phyloP scores from a whole-genome alignment of 495 filamentous ascomycete genomes.

The Aspergillus incahuasiensis region DNA sequence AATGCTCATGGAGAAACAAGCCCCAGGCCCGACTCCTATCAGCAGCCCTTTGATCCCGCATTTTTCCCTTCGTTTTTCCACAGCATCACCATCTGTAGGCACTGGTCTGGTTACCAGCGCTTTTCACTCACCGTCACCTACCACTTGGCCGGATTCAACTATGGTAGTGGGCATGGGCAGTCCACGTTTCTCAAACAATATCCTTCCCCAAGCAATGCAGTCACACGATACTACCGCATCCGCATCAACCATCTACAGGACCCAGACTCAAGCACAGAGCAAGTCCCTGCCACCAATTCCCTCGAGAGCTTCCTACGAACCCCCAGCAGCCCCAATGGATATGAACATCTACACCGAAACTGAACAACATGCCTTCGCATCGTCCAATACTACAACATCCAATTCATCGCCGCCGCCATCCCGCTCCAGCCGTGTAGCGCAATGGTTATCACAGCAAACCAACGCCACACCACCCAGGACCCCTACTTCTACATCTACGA shows the following conservation, averaged over 20 bases:
- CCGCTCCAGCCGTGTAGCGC: constrained; percentile 28
- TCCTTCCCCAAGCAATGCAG: not conserved
- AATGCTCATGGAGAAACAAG: constrained; percentile 20
- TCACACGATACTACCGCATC: constrained; percentile 1
- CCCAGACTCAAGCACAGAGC: constrained; percentile 1
- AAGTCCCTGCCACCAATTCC: constrained; percentile 16
- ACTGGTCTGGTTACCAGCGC: constrained; percentile 11
- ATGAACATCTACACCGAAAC: not conserved
- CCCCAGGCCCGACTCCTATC: constrained; percentile 5
- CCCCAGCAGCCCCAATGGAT: constrained; percentile 14
- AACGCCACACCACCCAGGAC: not conserved
- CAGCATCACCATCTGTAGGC: constrained; percentile 10
- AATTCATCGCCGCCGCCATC: constrained; percentile 13
- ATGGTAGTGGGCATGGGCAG: constrained; percentile 9
- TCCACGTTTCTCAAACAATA: constrained; percentile 1
- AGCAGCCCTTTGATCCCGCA: constrained; percentile 37
- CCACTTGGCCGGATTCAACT: constrained; percentile 14
- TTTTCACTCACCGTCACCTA: constrained; percentile 9
- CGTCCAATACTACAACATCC: not conserved
- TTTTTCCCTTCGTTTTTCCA: constrained; percentile 29
- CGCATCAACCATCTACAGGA: constrained; percentile 4
- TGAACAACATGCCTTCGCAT: constrained; percentile 17
- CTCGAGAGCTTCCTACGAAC: not conserved
- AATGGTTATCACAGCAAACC: constrained; percentile 31
- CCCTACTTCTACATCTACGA: not conserved